Conservation (phyloP, 139 green algal genomes). For the Pleodorina starrii region DNA sequence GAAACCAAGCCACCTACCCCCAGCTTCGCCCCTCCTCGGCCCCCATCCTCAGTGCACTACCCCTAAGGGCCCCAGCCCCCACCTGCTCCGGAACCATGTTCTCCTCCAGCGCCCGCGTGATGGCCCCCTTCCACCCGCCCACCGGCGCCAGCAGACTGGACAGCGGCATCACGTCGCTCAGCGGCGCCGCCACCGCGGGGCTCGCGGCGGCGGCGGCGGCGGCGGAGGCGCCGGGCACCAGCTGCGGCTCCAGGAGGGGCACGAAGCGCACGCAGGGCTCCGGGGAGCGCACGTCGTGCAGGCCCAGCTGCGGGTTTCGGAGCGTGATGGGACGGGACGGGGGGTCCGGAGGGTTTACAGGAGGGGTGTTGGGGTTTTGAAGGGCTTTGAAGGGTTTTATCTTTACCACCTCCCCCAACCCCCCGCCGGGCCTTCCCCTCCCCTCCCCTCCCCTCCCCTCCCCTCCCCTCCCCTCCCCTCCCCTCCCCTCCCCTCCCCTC, state of each 20-base stretch:
- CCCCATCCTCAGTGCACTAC: too few species aligned
- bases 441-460: too few species aligned
- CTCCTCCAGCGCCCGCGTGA: conserved; percentile 75
- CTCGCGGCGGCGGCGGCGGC: not conserved
- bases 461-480: too few species aligned
- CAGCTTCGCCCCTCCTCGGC: too few species aligned
- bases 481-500: too few species aligned
- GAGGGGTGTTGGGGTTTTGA: too few species aligned
- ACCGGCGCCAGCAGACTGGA: conserved; percentile 80
- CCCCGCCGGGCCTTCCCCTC: too few species aligned
- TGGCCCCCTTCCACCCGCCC: conserved; percentile 71
- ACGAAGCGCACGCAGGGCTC: conserved; percentile 70
- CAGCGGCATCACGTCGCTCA: conserved; percentile 84
- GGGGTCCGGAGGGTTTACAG: too few species aligned
- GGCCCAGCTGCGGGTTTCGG: conserved; percentile 69
- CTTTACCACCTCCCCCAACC: too few species aligned
- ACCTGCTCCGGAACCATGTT: conserved; percentile 33
- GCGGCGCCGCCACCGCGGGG: conserved; percentile 51
- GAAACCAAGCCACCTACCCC: too few species aligned
- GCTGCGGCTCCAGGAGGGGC: conserved; percentile 59
- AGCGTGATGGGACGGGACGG: too few species aligned
- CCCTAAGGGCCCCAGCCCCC: not conserved
- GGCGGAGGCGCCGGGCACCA: not conserved
- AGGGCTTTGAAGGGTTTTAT: too few species aligned
- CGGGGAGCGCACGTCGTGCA: conserved; percentile 71